Evolutionary conservation across 176 grass and related monocot genomes (phyloP).

Genomic region (Tillandsia fasciculata): DNA sequence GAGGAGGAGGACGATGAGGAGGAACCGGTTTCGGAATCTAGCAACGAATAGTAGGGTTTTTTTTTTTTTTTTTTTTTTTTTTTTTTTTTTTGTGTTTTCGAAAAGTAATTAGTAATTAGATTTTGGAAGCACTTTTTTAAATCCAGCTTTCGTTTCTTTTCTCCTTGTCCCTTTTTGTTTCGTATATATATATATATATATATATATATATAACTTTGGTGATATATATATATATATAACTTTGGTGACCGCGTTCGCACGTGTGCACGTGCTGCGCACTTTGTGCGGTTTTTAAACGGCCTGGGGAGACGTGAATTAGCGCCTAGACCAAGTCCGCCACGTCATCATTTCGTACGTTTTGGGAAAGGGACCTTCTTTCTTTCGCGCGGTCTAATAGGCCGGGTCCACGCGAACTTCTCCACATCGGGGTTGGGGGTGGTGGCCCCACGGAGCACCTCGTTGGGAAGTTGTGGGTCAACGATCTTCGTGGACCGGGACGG

Average conservation of each 20-base stretch:
- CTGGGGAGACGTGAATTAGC: too few relatives aligned
- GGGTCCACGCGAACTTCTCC: background rate
- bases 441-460: background rate
- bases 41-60: slow-evolving; percentile 32
- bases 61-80: slow-evolving; percentile 5
- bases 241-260: too few relatives aligned
- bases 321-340: too few relatives aligned
- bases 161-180: too few relatives aligned
- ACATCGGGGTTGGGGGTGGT: background rate
- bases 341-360: too few relatives aligned
- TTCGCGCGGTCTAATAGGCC: background rate
- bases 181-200: too few relatives aligned
- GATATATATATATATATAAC: too few relatives aligned
- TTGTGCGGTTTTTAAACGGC: too few relatives aligned
- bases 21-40: slow-evolving; percentile 36
- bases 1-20: slow-evolving; percentile 39
- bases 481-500: slow-evolving; percentile 19
- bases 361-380: background rate
- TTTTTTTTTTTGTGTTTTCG: slow-evolving; percentile 14
- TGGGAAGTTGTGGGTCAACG: slow-evolving; percentile 15
- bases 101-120: slow-evolving; percentile 15
- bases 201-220: too few relatives aligned
- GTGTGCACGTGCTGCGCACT: too few relatives aligned
- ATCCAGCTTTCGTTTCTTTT: background rate
- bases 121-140: slow-evolving; percentile 6